These are phyloP conservation scores for Auricularia sp. DNA, from an alignment of 768 basidiomycete genomes.

Conservation along the genomic window DNA sequence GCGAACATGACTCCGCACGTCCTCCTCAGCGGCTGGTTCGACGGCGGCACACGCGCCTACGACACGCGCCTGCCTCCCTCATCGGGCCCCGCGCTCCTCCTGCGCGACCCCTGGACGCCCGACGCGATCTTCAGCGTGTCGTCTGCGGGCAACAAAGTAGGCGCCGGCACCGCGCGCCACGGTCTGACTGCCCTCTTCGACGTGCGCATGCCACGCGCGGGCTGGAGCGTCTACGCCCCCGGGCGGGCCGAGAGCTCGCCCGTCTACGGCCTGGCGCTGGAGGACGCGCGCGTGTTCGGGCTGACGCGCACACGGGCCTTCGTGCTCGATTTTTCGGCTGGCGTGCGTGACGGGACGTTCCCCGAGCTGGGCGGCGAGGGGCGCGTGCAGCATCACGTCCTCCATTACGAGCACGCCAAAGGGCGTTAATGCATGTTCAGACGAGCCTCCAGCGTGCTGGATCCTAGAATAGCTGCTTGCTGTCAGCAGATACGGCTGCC, in stretches of 20 bases:
- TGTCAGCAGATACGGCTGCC: too few relatives aligned
- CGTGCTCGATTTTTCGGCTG: not conserved
- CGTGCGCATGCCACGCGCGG: not conserved
- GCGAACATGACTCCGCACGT: not conserved
- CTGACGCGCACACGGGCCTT: not conserved
- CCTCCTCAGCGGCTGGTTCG: slow-evolving; percentile 1
- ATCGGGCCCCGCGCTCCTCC: not conserved
- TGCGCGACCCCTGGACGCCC: not conserved
- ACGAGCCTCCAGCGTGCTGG: not conserved
- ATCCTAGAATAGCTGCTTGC: too few relatives aligned
- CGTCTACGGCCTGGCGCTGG: not conserved
- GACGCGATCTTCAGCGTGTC: not conserved
- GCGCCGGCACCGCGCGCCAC: not conserved
- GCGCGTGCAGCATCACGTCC: not conserved
- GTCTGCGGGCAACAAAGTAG: not conserved
- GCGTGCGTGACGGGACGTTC: not conserved
- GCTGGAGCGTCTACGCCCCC: not conserved
- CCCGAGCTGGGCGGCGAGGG: not conserved
- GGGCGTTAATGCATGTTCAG: not conserved
- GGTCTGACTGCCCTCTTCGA: not conserved
- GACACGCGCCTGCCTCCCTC: not conserved
- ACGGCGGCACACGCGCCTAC: not conserved
- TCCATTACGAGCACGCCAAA: not conserved
- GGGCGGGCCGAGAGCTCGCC: not conserved
- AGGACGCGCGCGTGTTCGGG: not conserved